Evolutionary conservation across 768 basidiomycete genomes (phyloP).

Genomic region (Boletus sensibilis): DNA sequence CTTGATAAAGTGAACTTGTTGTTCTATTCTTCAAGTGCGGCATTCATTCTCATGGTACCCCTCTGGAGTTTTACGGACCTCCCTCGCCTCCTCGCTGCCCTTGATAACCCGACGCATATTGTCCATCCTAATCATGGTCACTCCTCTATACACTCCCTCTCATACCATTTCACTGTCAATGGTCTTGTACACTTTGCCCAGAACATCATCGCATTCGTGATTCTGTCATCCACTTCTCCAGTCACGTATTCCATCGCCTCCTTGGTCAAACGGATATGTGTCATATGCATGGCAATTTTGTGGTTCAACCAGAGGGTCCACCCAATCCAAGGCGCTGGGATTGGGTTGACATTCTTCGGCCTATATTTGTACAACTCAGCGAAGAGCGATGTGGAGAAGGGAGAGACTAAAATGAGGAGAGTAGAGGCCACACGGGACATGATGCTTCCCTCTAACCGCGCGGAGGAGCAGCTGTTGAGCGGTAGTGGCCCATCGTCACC

Average conservation of each 20-base stretch:
- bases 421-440: constrained; percentile 71
- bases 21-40: constrained; percentile 91
- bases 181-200: constrained; percentile 96
- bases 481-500: constrained; percentile 36
- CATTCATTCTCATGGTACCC: constrained; percentile 94
- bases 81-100: constrained; percentile 54
- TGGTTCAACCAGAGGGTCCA: constrained; percentile 94
- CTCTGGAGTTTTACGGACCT: constrained; percentile 92
- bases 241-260: constrained; percentile 99
- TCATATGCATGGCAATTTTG: constrained; percentile 95
- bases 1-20: constrained; percentile 97
- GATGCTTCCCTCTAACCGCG: constrained; percentile 65
- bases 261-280: constrained; percentile 94
- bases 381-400: constrained; percentile 88
- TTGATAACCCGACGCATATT: constrained; percentile 41
- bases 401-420: constrained; percentile 83
- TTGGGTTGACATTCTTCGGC: constrained; percentile 83
- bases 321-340: constrained; percentile 84
- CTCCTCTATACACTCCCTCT: constrained; percentile 57
- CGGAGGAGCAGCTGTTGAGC: constrained; percentile 52
- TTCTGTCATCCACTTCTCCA: constrained; percentile 92
- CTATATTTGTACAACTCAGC: constrained; percentile 96
- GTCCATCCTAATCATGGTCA: constrained; percentile 47
- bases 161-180: constrained; percentile 87
- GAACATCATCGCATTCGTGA: constrained; percentile 96